These are phyloP conservation scores for Arbutus unedo DNA, from an alignment of 148 eudicot species.

Conservation along the genomic window DNA sequence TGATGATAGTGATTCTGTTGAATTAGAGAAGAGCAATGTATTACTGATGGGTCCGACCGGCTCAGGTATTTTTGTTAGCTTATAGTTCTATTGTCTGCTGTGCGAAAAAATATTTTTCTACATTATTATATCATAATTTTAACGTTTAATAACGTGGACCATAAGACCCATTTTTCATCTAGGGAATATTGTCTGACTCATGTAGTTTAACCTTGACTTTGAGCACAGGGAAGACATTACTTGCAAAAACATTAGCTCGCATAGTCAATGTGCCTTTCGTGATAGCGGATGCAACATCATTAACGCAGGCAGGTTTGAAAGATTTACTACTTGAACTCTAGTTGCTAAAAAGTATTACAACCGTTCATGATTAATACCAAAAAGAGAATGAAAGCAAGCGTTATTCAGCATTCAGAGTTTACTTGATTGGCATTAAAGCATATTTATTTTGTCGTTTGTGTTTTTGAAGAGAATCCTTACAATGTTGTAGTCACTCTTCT, in stretches of 20 bases:
- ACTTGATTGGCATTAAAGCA: neutral
- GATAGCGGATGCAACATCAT: conserved; percentile 42
- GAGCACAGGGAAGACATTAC: conserved; percentile 53
- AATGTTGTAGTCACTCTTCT: neutral
- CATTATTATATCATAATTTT: neutral
- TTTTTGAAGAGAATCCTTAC: conserved; percentile 7
- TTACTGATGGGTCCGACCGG: conserved; percentile 42
- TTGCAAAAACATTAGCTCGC: conserved; percentile 44
- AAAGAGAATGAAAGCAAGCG: neutral
- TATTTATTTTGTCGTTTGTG: neutral
- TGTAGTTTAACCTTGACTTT: conserved; percentile 23
- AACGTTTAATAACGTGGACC: neutral
- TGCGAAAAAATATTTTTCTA: conserved; percentile 9
- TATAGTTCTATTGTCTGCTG: neutral
- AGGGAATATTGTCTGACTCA: conserved; percentile 10
- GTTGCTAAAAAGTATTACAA: neutral
- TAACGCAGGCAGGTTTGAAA: conserved; percentile 42
- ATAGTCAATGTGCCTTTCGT: conserved; percentile 46
- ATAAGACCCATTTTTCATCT: conserved; percentile 13
- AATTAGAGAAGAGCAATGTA: conserved; percentile 40
- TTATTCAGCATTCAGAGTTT: neutral
- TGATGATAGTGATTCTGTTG: conserved; percentile 32
- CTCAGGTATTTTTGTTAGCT: conserved; percentile 22
- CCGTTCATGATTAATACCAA: neutral
- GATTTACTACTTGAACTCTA: neutral